Percentiles rank a stretch among this genome's conserved stretches.
Conservation (phyloP, 2,329 filamentous ascomycete genomes). For the Trichoderma citrinoviride region DNA sequence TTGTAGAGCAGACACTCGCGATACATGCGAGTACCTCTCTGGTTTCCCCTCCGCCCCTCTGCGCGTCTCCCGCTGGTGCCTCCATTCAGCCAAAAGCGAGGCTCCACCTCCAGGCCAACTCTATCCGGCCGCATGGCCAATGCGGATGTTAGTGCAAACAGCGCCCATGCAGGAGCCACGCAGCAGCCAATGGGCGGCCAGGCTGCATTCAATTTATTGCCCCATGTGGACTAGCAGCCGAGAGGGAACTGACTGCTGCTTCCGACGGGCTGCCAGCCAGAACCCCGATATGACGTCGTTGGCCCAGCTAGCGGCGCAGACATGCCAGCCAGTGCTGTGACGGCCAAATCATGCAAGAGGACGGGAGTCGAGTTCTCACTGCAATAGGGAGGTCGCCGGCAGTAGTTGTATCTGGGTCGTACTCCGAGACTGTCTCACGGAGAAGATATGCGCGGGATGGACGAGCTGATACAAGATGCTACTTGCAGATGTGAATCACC, state of each 20-base stretch:
- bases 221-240: not conserved
- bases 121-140: conserved; percentile 18
- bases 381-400: too few relatives aligned
- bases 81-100: conserved; percentile 17
- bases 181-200: not conserved
- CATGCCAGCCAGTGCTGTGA: conserved; percentile 15
- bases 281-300: conserved; percentile 17
- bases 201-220: conserved; percentile 3
- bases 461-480: too few relatives aligned
- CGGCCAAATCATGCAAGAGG: conserved; percentile 6
- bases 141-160: conserved; percentile 12
- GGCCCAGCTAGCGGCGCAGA: conserved; percentile 9
- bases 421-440: too few relatives aligned
- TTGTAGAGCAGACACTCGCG: not conserved
- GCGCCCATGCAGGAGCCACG: not conserved
- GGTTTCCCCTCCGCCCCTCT: not conserved
- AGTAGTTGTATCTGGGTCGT: too few relatives aligned
- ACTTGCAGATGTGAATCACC: not conserved
- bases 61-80: not conserved
- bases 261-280: conserved; percentile 12
- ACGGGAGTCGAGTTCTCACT: not conserved
- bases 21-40: not conserved
- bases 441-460: too few relatives aligned
- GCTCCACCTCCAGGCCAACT: conserved; percentile 17
- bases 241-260: not conserved